phyloP scores from a whole-genome alignment of 1,284 basidiomycete genomes.

The Cutaneotrichosporon cavernicola region DNA sequence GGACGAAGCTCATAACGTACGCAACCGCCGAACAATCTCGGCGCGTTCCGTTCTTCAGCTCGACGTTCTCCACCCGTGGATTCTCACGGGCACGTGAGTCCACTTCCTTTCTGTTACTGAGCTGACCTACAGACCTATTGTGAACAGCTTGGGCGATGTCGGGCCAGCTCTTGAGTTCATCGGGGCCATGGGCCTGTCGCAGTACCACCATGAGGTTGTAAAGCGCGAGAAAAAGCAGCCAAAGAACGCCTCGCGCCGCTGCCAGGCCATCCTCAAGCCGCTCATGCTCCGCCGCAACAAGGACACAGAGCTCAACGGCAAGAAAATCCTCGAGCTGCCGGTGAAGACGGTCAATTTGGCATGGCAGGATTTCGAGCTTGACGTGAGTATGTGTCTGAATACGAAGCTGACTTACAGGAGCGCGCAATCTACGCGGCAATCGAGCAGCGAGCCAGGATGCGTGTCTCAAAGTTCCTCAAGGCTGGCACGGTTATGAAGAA shows the following conservation, averaged over 20 bases:
- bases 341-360: constrained; percentile 41
- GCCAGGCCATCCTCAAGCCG: constrained; percentile 43
- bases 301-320: constrained; percentile 48
- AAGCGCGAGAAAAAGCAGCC: constrained; percentile 38
- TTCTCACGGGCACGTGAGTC: constrained; percentile 42
- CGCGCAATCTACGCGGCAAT: constrained; percentile 48
- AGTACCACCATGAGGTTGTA: constrained; percentile 38
- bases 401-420: constrained; percentile 28
- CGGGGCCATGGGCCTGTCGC: constrained; percentile 35
- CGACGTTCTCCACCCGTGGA: constrained; percentile 42
- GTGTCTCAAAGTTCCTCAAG: constrained; percentile 50
- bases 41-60: constrained; percentile 40
- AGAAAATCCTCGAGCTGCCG: constrained; percentile 43
- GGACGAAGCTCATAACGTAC: constrained; percentile 52
- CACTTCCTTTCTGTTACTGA: background rate
- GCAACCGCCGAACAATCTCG: constrained; percentile 45
- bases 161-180: constrained; percentile 39
- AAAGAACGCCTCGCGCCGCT: constrained; percentile 42
- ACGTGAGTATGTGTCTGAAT: constrained; percentile 17
- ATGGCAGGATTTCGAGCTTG: constrained; percentile 42
- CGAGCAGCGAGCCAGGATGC: constrained; percentile 42
- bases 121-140: constrained; percentile 26
- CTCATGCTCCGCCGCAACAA: constrained; percentile 48
- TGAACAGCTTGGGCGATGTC: constrained; percentile 29
- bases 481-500: constrained; percentile 51